Conservation (phyloP, 2,329 filamentous ascomycete species). For the Thelonectria discophora region DNA sequence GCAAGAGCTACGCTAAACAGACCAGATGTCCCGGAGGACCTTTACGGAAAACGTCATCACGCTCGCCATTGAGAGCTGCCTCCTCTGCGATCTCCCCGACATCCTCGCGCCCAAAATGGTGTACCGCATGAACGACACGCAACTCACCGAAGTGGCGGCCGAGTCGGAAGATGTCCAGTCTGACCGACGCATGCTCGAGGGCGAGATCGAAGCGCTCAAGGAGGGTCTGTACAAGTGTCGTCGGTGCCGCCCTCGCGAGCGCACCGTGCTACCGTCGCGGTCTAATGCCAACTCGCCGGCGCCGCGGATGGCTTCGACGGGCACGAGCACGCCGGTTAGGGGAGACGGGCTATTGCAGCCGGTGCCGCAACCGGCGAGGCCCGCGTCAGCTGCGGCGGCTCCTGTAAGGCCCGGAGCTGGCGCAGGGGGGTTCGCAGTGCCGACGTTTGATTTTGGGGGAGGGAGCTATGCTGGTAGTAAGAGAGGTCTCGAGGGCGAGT, state of each 20-base stretch:
- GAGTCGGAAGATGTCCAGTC: conserved; percentile 21
- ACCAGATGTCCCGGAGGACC: conserved; percentile 52
- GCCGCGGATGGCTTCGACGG: background rate
- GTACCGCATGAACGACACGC: conserved; percentile 21
- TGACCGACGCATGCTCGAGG: background rate
- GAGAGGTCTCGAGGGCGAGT: background rate
- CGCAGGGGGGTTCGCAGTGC: background rate
- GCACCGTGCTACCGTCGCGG: background rate
- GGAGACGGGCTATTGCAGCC: background rate
- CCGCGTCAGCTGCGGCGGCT: background rate
- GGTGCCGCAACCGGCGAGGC: background rate
- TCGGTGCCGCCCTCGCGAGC: background rate
- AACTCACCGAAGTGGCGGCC: conserved; percentile 21
- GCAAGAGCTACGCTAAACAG: background rate
- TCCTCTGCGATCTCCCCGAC: conserved; percentile 51
- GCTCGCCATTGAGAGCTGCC: conserved; percentile 58
- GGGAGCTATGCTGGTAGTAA: background rate
- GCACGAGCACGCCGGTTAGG: background rate
- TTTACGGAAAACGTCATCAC: conserved; percentile 60
- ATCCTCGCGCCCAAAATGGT: conserved; percentile 54
- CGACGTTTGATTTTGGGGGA: background rate
- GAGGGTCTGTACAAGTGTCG: background rate
- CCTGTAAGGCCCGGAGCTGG: background rate
- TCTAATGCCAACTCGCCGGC: background rate
- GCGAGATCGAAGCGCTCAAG: background rate